Conservation (phyloP, 2,329 filamentous ascomycete species). For the Colletotrichum acutatum region DNA sequence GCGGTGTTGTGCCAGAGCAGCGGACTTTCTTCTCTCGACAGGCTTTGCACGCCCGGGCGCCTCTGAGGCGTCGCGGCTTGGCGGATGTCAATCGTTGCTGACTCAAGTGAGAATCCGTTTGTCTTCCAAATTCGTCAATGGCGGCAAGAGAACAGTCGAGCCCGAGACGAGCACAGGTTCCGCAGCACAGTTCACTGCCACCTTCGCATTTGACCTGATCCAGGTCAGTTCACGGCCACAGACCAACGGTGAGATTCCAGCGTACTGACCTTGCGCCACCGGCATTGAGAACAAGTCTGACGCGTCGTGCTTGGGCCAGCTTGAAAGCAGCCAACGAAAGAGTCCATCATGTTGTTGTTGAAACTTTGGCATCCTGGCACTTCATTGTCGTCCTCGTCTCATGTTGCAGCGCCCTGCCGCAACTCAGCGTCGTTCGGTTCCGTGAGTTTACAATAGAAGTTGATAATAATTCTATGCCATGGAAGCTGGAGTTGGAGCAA, state of each 20-base stretch:
- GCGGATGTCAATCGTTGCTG: slow-evolving; percentile 22
- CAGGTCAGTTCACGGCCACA: not conserved
- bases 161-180: slow-evolving; percentile 46
- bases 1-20: slow-evolving; percentile 39
- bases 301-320: slow-evolving; percentile 28
- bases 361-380: slow-evolving; percentile 19
- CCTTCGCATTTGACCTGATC: slow-evolving; percentile 44
- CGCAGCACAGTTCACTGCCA: slow-evolving; percentile 40
- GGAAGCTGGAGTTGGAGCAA: not conserved
- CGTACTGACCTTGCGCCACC: slow-evolving; percentile 37
- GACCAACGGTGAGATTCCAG: not conserved
- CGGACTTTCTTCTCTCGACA: slow-evolving; percentile 42
- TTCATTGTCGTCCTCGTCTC: slow-evolving; percentile 20
- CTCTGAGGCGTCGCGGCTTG: slow-evolving; percentile 36
- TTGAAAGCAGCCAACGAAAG: slow-evolving; percentile 37
- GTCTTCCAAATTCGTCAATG: not conserved
- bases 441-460: not conserved
- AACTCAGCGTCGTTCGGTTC: slow-evolving; percentile 6
- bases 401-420: slow-evolving; percentile 12
- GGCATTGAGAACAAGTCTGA: slow-evolving; percentile 41
- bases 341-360: slow-evolving; percentile 34
- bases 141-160: slow-evolving; percentile 46
- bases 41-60: slow-evolving; percentile 40
- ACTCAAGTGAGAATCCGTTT: slow-evolving; percentile 2
- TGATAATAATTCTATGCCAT: too few species aligned